Evolutionary conservation across 2,329 filamentous ascomycete genomes (phyloP).

Genomic region (Aureobasidium lini): DNA sequence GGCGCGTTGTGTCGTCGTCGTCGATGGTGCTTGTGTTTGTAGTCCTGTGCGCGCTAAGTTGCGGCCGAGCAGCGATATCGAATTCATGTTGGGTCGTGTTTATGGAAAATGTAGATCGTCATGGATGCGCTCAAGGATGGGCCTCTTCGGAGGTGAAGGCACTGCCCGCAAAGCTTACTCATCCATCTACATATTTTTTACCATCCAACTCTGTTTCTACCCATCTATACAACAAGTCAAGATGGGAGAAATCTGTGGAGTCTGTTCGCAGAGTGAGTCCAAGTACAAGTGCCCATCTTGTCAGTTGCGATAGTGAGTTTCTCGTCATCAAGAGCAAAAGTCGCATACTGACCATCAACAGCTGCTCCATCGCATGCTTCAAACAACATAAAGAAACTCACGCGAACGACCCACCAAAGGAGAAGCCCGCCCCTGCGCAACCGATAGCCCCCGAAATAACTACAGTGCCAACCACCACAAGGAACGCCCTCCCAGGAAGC

Average conservation of each 20-base stretch:
- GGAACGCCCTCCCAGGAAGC: not conserved
- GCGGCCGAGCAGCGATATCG: not conserved
- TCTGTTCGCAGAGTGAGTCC: constrained; percentile 37
- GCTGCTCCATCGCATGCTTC: constrained; percentile 34
- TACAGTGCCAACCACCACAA: constrained; percentile 1
- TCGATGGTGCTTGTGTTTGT: constrained; percentile 28
- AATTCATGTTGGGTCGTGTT: constrained; percentile 18
- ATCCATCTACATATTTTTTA: not conserved
- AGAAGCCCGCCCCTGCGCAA: not conserved
- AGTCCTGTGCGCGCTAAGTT: not conserved
- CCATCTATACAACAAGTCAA: not conserved
- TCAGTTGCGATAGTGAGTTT: constrained; percentile 37
- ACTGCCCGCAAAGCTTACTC: constrained; percentile 17
- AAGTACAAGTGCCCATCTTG: constrained; percentile 47
- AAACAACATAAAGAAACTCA: constrained; percentile 30
- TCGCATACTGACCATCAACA: constrained; percentile 14
- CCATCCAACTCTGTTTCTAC: not conserved
- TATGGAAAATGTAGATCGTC: not conserved
- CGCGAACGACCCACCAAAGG: constrained; percentile 16
- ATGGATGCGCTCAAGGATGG: not conserved
- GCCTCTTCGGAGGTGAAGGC: constrained; percentile 18
- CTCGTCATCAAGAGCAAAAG: not conserved
- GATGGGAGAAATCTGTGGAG: constrained; percentile 34
- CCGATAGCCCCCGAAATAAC: not conserved
- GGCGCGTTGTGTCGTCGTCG: constrained; percentile 30